Evolutionary conservation across 495 filamentous ascomycete genomes (phyloP).

Genomic region (Penicillium manginii): DNA sequence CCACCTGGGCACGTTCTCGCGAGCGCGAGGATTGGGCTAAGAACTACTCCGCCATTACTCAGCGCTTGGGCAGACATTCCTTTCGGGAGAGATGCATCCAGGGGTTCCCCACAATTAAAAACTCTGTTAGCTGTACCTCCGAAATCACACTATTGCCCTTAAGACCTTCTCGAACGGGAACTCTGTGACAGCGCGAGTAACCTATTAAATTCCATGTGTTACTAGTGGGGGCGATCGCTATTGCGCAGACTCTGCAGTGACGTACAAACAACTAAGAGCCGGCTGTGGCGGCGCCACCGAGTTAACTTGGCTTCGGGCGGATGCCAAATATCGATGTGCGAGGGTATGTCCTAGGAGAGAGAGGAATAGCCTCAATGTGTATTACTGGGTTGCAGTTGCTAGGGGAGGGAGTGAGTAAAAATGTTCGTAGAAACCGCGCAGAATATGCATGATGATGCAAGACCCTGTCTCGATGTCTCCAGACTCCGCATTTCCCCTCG

Average conservation of each 20-base stretch:
- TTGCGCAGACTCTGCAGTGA: conserved; percentile 27
- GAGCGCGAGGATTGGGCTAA: conserved; percentile 9
- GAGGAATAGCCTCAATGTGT: background rate
- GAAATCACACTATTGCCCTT: background rate
- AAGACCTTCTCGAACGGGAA: conserved; percentile 8
- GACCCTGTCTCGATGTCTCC: conserved; percentile 10
- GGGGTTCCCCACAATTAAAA: background rate
- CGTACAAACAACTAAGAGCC: conserved; percentile 12
- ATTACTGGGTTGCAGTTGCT: background rate
- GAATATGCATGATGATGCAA: conserved; percentile 1
- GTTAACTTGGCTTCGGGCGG: conserved; percentile 1
- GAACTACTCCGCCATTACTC: conserved; percentile 13
- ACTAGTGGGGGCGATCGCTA: conserved; percentile 3
- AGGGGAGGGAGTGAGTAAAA: background rate
- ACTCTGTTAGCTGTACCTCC: background rate
- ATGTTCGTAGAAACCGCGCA: background rate
- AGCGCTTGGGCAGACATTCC: conserved; percentile 4
- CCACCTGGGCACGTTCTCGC: background rate
- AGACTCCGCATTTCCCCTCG: conserved; percentile 30
- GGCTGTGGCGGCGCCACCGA: conserved; percentile 31
- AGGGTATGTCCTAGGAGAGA: background rate
- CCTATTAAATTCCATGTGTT: background rate
- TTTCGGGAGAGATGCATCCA: conserved; percentile 1
- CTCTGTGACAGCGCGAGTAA: background rate
- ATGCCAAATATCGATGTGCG: background rate